phyloP scores from a whole-genome alignment of 495 filamentous ascomycete species.

The Xylona heveae region DNA sequence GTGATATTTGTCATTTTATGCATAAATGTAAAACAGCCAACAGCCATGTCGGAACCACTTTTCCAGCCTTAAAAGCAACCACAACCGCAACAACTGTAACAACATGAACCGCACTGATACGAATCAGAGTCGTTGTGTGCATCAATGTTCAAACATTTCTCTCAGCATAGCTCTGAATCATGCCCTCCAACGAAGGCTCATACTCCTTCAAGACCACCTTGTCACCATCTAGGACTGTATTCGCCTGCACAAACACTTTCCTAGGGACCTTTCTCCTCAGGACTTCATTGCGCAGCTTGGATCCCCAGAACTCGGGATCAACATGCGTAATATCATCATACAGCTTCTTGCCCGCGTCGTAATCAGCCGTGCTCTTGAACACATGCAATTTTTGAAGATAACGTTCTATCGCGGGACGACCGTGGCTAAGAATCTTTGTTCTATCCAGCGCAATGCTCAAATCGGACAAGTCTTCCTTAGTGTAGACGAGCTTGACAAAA shows the following conservation, averaged over 20 bases:
- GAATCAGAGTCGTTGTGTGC: too few relatives aligned
- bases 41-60: too few relatives aligned
- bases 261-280: conserved; percentile 72
- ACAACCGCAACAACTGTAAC: conserved; percentile 10
- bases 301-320: conserved; percentile 55
- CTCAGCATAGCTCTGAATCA: conserved; percentile 84
- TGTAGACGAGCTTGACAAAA: conserved; percentile 62
- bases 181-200: conserved; percentile 61
- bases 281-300: conserved; percentile 55
- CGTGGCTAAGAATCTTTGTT: conserved; percentile 51
- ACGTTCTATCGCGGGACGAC: conserved; percentile 56
- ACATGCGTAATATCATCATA: conserved; percentile 72
- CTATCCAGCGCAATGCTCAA: conserved; percentile 63
- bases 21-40: too few relatives aligned
- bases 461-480: conserved; percentile 55
- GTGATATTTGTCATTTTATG: too few relatives aligned
- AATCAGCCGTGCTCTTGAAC: conserved; percentile 79
- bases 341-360: conserved; percentile 48
- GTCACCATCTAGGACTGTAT: conserved; percentile 45
- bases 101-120: too few relatives aligned
- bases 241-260: conserved; percentile 93
- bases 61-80: conserved; percentile 8
- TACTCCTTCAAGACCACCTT: conserved; percentile 75
- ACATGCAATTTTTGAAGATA: conserved; percentile 84
- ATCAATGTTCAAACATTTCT: conserved; percentile 33